These are phyloP conservation scores for Cucurbita maxima DNA, from an alignment of 306 rosid genomes.

Conservation along the genomic window DNA sequence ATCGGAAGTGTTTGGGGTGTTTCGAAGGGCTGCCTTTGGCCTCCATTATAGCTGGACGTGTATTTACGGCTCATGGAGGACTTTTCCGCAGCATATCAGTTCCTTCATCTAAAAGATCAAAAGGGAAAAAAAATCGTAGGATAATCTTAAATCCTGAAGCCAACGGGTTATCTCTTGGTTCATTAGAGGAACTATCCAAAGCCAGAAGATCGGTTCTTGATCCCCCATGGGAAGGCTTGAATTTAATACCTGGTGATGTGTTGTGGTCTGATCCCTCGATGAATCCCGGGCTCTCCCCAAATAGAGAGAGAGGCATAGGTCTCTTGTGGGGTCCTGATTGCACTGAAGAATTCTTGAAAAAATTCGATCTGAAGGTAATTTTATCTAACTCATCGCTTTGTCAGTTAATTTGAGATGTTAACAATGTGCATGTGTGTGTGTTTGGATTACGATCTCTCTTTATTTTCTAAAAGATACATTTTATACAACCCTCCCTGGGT, in stretches of 20 bases:
- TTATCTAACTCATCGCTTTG: not conserved
- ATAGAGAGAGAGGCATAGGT: constrained; percentile 82
- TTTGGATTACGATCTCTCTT: not conserved
- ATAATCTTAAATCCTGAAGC: constrained; percentile 29
- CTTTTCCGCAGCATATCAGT: constrained; percentile 52
- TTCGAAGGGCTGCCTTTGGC: constrained; percentile 91
- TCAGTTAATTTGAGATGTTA: not conserved
- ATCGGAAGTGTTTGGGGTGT: constrained; percentile 80
- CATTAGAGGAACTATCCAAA: constrained; percentile 57
- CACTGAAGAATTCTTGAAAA: constrained; percentile 75
- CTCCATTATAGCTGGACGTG: constrained; percentile 54
- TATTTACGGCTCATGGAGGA: constrained; percentile 85
- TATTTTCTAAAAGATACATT: not conserved
- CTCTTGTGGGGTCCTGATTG: constrained; percentile 85
- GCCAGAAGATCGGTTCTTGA: constrained; percentile 82
- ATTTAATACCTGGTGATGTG: constrained; percentile 87
- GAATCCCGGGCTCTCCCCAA: constrained; percentile 58
- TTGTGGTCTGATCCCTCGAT: constrained; percentile 91
- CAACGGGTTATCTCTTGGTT: constrained; percentile 38
- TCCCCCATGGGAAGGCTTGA: constrained; percentile 89
- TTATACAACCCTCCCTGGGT: not conserved
- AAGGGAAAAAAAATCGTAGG: constrained; percentile 68
- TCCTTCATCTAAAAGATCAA: constrained; percentile 49
- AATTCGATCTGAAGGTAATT: constrained; percentile 43
- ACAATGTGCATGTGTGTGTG: not conserved